phyloP scores from a whole-genome alignment of 2,329 filamentous ascomycete genomes.

The Hymenoscyphus occultus region DNA sequence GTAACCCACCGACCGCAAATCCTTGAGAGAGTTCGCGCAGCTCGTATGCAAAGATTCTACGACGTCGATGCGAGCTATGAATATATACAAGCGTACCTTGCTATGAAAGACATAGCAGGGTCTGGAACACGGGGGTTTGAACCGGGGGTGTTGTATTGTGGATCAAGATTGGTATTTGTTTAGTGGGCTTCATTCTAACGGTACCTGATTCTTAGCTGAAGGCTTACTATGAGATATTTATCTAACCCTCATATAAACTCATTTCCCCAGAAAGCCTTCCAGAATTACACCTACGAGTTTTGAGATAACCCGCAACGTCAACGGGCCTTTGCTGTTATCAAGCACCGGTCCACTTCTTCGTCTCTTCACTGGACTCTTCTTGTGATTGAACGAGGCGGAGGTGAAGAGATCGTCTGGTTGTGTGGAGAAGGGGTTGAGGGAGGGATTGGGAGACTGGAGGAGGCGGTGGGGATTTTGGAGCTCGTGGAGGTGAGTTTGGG shows the following conservation, averaged over 20 bases:
- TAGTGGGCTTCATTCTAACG: slow-evolving; percentile 23
- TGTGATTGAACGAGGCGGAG: slow-evolving; percentile 10
- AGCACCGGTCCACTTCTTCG: slow-evolving; percentile 26
- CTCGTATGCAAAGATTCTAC: slow-evolving; percentile 19
- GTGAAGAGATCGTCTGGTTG: too few species aligned
- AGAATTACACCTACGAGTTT: slow-evolving; percentile 32
- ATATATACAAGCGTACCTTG: slow-evolving; percentile 16
- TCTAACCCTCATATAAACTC: neutral
- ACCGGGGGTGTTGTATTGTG: slow-evolving; percentile 1
- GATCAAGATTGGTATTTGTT: slow-evolving; percentile 18
- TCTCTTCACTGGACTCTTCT: slow-evolving; percentile 27
- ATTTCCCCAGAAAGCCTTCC: slow-evolving; percentile 27
- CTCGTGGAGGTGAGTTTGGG: slow-evolving; percentile 12
- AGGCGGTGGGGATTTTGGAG: slow-evolving; percentile 15
- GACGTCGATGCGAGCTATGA: slow-evolving; percentile 14
- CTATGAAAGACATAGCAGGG: slow-evolving; percentile 6
- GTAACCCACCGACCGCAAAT: slow-evolving; percentile 20
- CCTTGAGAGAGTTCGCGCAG: slow-evolving; percentile 15
- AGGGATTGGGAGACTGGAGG: slow-evolving; percentile 16
- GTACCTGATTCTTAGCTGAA: slow-evolving; percentile 34
- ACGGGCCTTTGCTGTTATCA: slow-evolving; percentile 29
- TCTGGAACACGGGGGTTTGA: neutral
- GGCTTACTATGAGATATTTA: slow-evolving; percentile 37
- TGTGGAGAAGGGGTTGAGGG: slow-evolving; percentile 18
- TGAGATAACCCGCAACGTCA: slow-evolving; percentile 25